These are phyloP conservation scores for Leishmania lainsoni DNA, from an alignment of 208 protist species.

Conservation along the genomic window DNA sequence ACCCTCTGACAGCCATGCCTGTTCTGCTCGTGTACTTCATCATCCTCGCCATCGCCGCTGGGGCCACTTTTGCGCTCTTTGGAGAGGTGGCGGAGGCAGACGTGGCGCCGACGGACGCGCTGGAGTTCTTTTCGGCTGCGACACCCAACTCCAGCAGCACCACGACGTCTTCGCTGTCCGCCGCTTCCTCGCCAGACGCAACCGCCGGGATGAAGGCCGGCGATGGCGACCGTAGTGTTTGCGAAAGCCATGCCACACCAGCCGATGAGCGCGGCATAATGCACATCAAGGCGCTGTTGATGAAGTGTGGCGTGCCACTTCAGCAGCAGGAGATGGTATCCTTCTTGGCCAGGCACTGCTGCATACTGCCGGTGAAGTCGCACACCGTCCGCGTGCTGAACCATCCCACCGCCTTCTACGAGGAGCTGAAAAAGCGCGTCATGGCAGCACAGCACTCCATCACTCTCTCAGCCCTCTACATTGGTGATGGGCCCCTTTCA, in stretches of 20 bases:
- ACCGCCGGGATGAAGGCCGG: not conserved
- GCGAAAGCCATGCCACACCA: not conserved
- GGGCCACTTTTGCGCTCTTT: slow-evolving; percentile 41
- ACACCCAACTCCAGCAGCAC: not conserved
- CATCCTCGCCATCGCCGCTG: slow-evolving; percentile 38
- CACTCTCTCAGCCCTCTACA: slow-evolving; percentile 84
- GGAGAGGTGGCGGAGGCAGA: slow-evolving; percentile 24
- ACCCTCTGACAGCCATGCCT: slow-evolving; percentile 8
- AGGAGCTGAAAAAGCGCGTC: slow-evolving; percentile 56
- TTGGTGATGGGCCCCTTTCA: slow-evolving; percentile 77
- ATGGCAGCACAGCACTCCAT: slow-evolving; percentile 49
- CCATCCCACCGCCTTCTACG: slow-evolving; percentile 68
- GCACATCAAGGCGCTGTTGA: slow-evolving; percentile 16
- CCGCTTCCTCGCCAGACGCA: not conserved
- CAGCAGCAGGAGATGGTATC: slow-evolving; percentile 55
- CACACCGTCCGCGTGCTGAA: slow-evolving; percentile 49
- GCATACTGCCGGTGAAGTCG: slow-evolving; percentile 64
- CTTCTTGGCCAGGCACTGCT: slow-evolving; percentile 64
- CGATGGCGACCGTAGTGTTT: not conserved
- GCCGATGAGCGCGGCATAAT: slow-evolving; percentile 1
- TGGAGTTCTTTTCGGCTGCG: slow-evolving; percentile 34
- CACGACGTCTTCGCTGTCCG: not conserved
- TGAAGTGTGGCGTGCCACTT: slow-evolving; percentile 15
- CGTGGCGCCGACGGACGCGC: slow-evolving; percentile 16
- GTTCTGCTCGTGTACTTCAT: slow-evolving; percentile 45